Base-by-base conservation (phyloP, 148 eudicot species). In the Vaccinium corymbosum region DNA sequence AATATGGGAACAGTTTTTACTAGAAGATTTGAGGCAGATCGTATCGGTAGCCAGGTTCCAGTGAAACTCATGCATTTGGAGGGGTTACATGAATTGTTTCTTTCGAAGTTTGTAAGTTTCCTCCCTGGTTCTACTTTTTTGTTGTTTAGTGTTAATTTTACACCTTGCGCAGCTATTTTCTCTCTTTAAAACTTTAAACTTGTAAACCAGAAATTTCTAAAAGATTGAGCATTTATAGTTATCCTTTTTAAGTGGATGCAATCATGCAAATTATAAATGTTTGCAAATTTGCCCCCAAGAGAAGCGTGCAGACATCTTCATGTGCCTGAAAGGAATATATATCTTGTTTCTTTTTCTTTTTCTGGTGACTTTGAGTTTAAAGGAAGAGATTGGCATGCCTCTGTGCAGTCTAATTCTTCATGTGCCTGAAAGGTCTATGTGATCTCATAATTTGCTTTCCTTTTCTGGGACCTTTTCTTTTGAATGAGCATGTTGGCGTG, bases 51-150 rank as follows among this genome's bases (percentile, higher is more conserved):
- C 89, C 99, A 94, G 92, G 98, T 96, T 84, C 99, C 99, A 1
- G 85, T 93, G 86, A 94, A 96, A 90, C 94, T 96, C 70, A 94
- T 96, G 99, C 99, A 96, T 91, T 88, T 96, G 91, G 99, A 96
- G 86, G 99, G 99, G 84, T 86, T 96, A 66, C 91, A 94, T 82
- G 99, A 96, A 88, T 88, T 96, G 86, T 96, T 96, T 88, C 88
- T 94, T 62, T 93, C 99, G 19, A 96, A 96, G 64, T 96, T 96
- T 92, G 99, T 96, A 89, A 93, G 98, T 91, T 84, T 62, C 85
- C 74, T 48, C 64, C 78, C 46, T 27, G 7, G 46, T 81, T 72
- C 12, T 8, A 14, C 78, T 35, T 75, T 81, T 13, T 50, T 52
- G 61, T 85, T 59, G 35, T 61, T 49, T 55, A 52, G 15, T 10